These are phyloP conservation scores for Xylaria sp. DNA, from an alignment of 2,329 filamentous ascomycete genomes.

Conservation along the genomic window DNA sequence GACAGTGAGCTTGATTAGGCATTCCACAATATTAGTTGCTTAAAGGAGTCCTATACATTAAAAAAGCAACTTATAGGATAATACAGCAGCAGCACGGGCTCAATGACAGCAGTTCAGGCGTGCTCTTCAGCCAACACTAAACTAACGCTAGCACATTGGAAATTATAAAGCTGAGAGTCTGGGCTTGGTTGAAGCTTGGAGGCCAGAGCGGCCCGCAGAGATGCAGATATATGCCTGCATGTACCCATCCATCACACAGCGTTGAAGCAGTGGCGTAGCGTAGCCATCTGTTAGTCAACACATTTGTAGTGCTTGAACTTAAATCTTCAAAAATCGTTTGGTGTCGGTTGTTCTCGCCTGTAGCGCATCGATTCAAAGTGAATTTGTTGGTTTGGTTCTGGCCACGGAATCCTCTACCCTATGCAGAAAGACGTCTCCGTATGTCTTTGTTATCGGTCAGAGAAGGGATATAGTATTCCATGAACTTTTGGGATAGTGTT, in stretches of 20 bases:
- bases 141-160: background rate
- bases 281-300: background rate
- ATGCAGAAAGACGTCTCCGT: background rate
- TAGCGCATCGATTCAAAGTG: background rate
- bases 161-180: constrained; percentile 1
- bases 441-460: background rate
- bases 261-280: constrained; percentile 5
- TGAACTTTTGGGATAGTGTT: constrained; percentile 4
- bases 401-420: background rate
- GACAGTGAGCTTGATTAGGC: background rate
- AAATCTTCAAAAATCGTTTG: background rate
- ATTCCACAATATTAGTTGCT: background rate
- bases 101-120: background rate
- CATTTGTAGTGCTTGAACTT: background rate
- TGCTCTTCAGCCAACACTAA: background rate
- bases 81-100: background rate
- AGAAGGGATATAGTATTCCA: background rate
- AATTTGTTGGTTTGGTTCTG: constrained; percentile 12
- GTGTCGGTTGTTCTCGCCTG: background rate
- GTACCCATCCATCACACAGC: constrained; percentile 10
- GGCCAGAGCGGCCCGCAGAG: background rate
- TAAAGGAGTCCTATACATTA: background rate
- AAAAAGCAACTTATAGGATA: background rate
- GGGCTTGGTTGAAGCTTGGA: background rate
- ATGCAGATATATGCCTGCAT: constrained; percentile 9